phyloP scores from a whole-genome alignment of 768 basidiomycete genomes.

The Auriscalpium vulgare region DNA sequence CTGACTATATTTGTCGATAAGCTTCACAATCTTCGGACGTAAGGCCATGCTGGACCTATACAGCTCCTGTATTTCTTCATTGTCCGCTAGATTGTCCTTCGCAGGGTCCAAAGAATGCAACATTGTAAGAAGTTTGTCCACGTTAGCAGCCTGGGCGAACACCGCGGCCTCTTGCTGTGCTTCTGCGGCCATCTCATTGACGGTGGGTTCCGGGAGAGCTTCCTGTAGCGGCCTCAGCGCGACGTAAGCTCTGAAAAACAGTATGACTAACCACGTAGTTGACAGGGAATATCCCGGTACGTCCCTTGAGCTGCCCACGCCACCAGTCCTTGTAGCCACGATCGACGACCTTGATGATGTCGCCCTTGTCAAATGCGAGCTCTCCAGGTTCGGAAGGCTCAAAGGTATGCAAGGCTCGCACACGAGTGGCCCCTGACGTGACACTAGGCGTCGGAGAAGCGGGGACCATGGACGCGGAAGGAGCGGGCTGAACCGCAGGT shows the following conservation, averaged over 20 bases:
- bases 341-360: slow-evolving; percentile 92
- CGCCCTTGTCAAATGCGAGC: slow-evolving; percentile 85
- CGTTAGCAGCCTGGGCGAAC: slow-evolving; percentile 79
- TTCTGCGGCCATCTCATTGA: slow-evolving; percentile 68
- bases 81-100: slow-evolving; percentile 13
- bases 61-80: slow-evolving; percentile 52
- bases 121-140: slow-evolving; percentile 52
- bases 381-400: slow-evolving; percentile 85
- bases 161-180: slow-evolving; percentile 83
- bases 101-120: background rate
- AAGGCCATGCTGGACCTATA: slow-evolving; percentile 86
- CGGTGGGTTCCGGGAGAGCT: slow-evolving; percentile 77
- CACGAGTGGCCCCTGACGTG: slow-evolving; percentile 57
- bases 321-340: slow-evolving; percentile 96
- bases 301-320: slow-evolving; percentile 83
- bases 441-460: slow-evolving; percentile 20
- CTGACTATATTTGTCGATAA: slow-evolving; percentile 96
- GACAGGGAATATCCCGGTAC: slow-evolving; percentile 93
- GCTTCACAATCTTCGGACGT: slow-evolving; percentile 89
- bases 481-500: slow-evolving; percentile 16
- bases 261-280: slow-evolving; percentile 79
- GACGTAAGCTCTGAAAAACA: background rate
- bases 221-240: slow-evolving; percentile 38
- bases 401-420: slow-evolving; percentile 84
- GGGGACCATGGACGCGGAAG: slow-evolving; percentile 21